Base-by-base conservation (phyloP, 805 yeast genomes). In the Candida broadrunensis region DNA sequence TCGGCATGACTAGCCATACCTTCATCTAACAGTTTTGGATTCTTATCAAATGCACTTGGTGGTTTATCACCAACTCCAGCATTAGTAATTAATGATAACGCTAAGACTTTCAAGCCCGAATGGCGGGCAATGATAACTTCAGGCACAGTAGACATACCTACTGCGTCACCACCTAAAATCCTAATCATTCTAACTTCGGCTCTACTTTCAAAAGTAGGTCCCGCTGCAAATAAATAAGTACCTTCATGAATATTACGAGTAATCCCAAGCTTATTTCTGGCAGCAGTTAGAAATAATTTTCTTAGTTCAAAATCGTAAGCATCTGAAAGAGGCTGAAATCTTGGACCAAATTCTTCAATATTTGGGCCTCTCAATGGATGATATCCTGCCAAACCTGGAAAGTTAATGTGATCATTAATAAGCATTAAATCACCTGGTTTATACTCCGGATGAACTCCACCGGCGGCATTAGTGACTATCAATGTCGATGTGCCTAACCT, bases 131-230 rank as follows among this genome's bases (percentile, higher is more conserved):
- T 84, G 45, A 88, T 80, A 2, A 88, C 96, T 63, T 91, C 99
- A 0, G 99, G 97, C 25, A 91, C 97, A 0, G 98, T 93, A 42
- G 96, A 85, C 99, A 91, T 91, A 3, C 98, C 98, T 2, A 90
- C 98, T 0, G 93, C 86, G 61, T 91, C 98, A 38, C 88, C 97
- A 8, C 98, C 98, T 21, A 85, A 48, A 5, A 66, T 50, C 44
- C 80, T 62, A 35, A 91, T 68, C 72, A 83, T 72, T 42, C 95
- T 73, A n/a, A 84, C 85, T 66, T 91, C 99, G 0, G 97, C 96
- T 52, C 97, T 74, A 2, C 87, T 78, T 67, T 91, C 99, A 62
- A 84, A 91, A 1, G 97, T 87, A 4, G 99, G 98, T 0, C 99
- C 99, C 5, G 95, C 78, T 6, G 83, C 95, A 62, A 77, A 90